These are phyloP conservation scores for Scheffersomyces lignosus DNA, from an alignment of 805 yeast species.

Conservation along the genomic window DNA sequence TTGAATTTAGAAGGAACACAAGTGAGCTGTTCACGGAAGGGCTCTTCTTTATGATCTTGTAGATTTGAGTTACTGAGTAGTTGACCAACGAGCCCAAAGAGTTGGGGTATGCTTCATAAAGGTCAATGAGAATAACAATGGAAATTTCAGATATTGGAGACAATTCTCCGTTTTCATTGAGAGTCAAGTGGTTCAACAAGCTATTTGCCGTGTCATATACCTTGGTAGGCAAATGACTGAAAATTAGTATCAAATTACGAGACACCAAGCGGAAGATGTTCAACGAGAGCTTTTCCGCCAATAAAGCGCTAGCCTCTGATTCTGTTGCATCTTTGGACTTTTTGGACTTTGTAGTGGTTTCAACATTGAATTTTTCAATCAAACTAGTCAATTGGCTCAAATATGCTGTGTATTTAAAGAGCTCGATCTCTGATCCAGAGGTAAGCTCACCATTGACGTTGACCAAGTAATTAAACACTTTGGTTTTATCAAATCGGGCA, in stretches of 20 bases:
- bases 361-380: constrained; percentile 22
- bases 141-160: constrained; percentile 21
- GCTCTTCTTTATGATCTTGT: constrained; percentile 38
- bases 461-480: constrained; percentile 19
- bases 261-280: constrained; percentile 25
- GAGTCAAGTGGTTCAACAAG: constrained; percentile 26
- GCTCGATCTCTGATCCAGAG: background rate
- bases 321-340: background rate
- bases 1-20: constrained; percentile 29
- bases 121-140: constrained; percentile 34
- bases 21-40: constrained; percentile 25
- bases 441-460: constrained; percentile 14
- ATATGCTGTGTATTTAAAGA: constrained; percentile 13
- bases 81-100: constrained; percentile 35
- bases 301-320: background rate
- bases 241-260: constrained; percentile 23
- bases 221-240: constrained; percentile 32
- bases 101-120: constrained; percentile 37
- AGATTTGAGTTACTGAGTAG: constrained; percentile 34
- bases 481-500: constrained; percentile 16
- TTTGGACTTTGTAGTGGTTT: constrained; percentile 7
- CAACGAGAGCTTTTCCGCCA: constrained; percentile 1
- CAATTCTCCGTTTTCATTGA: constrained; percentile 16
- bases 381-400: constrained; percentile 26
- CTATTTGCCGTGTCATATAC: constrained; percentile 39